These are phyloP conservation scores for Metarhizium sp. DNA, from an alignment of 2,329 filamentous ascomycete species.

Conservation along the genomic window DNA sequence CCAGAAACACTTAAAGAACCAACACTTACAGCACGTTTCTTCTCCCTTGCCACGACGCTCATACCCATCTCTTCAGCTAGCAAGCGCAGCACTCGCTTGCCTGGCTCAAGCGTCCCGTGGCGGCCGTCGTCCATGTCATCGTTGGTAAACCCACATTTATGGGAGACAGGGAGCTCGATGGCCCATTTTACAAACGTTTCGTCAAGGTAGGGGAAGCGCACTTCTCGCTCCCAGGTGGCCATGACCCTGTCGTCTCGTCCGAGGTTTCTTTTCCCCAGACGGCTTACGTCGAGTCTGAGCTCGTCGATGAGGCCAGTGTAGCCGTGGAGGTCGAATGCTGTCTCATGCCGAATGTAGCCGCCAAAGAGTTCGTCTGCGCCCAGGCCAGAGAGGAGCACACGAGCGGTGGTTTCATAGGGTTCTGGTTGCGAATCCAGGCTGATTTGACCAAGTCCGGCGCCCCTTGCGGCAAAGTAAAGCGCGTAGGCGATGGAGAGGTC, in stretches of 20 bases:
- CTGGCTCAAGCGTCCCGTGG: conserved; percentile 44
- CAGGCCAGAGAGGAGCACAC: conserved; percentile 82
- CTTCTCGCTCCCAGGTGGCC: conserved; percentile 80
- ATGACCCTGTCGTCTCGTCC: conserved; percentile 90
- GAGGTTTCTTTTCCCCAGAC: conserved; percentile 87
- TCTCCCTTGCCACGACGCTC: conserved; percentile 64
- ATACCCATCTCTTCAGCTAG: conserved; percentile 69
- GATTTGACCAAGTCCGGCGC: conserved; percentile 42
- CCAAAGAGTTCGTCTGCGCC: conserved; percentile 96
- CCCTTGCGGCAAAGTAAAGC: conserved; percentile 88
- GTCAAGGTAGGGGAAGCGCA: conserved; percentile 83
- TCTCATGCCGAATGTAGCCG: conserved; percentile 77
- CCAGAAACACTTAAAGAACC: neutral
- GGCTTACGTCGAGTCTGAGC: conserved; percentile 72
- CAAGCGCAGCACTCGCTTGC: conserved; percentile 72
- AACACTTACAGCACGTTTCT: conserved; percentile 46
- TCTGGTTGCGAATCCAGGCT: conserved; percentile 14
- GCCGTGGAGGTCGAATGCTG: conserved; percentile 61
- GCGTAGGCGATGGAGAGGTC: conserved; percentile 90
- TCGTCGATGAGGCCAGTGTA: conserved; percentile 69
- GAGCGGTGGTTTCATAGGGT: conserved; percentile 59
- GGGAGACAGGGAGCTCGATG: conserved; percentile 62
- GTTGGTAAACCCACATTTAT: conserved; percentile 81
- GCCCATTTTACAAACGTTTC: conserved; percentile 79
- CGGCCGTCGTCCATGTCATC: conserved; percentile 29